phyloP scores from a whole-genome alignment of 306 rosid genomes.

The Trifolium subterraneum region DNA sequence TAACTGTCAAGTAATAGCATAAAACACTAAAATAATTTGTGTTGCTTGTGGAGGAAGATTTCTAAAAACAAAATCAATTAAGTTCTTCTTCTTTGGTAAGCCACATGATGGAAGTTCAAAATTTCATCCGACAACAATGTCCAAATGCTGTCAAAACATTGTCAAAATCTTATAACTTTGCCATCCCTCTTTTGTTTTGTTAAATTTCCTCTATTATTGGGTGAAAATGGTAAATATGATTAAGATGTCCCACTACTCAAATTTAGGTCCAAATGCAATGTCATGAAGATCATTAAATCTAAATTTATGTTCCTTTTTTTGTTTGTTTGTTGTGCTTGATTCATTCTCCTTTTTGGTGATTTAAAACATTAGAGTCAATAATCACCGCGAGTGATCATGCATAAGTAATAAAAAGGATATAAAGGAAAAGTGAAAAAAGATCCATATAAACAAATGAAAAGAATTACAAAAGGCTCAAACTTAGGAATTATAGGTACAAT shows the following conservation, averaged over 20 bases:
- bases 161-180: background rate
- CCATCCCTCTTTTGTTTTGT: background rate
- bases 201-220: background rate
- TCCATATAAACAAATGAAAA: conserved; percentile 3
- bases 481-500: background rate
- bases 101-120: conserved; percentile 32
- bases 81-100: conserved; percentile 28
- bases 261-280: conserved; percentile 41
- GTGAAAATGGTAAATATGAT: conserved; percentile 39
- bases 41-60: conserved; percentile 37
- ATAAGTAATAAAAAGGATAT: background rate
- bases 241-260: conserved; percentile 27
- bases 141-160: conserved; percentile 33
- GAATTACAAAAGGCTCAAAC: background rate
- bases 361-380: conserved; percentile 41
- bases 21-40: conserved; percentile 11
- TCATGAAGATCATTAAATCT: conserved; percentile 18
- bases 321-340: conserved; percentile 36
- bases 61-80: background rate
- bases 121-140: conserved; percentile 21
- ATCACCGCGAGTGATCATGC: conserved; percentile 42
- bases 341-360: conserved; percentile 31
- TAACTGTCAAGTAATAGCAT: conserved; percentile 3
- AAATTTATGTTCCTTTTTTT: conserved; percentile 19
- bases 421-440: background rate